Base-by-base conservation (phyloP, 495 filamentous ascomycete species). In the Penicillium ochrochloron region DNA sequence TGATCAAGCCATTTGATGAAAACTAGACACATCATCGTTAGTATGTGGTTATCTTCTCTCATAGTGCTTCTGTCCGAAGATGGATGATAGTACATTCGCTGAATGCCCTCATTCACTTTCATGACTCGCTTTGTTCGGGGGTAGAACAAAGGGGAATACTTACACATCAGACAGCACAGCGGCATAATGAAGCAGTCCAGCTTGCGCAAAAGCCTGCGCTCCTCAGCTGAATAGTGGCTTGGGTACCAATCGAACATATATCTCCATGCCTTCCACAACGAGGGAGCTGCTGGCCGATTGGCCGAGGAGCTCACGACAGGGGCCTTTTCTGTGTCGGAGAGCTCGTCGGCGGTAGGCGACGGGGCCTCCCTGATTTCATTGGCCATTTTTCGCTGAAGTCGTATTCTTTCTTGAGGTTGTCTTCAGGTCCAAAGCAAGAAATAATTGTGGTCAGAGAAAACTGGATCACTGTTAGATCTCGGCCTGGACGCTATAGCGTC, bases 1-100 rank as follows among this genome's bases (percentile, higher is more conserved):
- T 44, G 41, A 56, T 66, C 67, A 33, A 70, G 57, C 58, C 61
- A 66, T 52, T 70, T 70, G 63, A 70, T 64, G n/a, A 70, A 70
- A 57, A 63, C 65, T 67, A 56, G 5, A 23, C 27, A 57, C 1
- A 2, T 19, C 19, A 4, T 44, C 19, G 34, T 57, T 10, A 53
- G 42, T 1, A 33, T 57, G 2, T 33, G 52, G 8, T 9, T 55
- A 44, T 37, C 15, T 44, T 44, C 41, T 44, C 8, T 44, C 2
- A n/a, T n/a, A n/a, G 4, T 2, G 2, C 17, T 44, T 19, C 11
- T 44, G 10, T 44, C 17, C 41, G 11, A 19, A 19, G 41, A n/a
- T 17, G 17, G 2, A n/a, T 44, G 41, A 2, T 44, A 12, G 2
- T n/a, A 1, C n/a, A n/a, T 44, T 44, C 17, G 41, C 41, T 19